These are phyloP conservation scores for Tothia fuscella DNA, from an alignment of 2,329 filamentous ascomycete genomes.

Conservation along the genomic window DNA sequence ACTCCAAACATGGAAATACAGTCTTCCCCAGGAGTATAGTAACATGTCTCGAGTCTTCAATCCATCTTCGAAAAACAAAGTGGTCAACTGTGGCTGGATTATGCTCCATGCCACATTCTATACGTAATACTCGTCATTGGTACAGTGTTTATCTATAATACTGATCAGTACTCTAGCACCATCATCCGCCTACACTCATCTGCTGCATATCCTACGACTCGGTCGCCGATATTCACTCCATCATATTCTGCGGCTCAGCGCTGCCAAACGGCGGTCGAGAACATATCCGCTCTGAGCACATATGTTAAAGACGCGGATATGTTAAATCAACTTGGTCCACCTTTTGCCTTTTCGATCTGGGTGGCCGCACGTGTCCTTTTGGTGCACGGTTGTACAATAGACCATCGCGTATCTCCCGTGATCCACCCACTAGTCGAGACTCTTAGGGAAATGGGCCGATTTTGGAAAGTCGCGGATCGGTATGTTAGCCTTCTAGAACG, in stretches of 20 bases:
- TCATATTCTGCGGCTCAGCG: slow-evolving; percentile 56
- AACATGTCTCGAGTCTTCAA: slow-evolving; percentile 62
- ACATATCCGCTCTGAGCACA: slow-evolving; percentile 61
- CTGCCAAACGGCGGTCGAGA: slow-evolving; percentile 17
- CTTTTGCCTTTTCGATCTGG: slow-evolving; percentile 88
- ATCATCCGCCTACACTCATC: slow-evolving; percentile 86
- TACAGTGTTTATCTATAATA: slow-evolving; percentile 13
- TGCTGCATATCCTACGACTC: slow-evolving; percentile 80
- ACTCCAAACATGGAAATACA: slow-evolving; percentile 72
- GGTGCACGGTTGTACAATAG: slow-evolving; percentile 80
- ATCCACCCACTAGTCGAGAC: slow-evolving; percentile 75
- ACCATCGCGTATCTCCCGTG: slow-evolving; percentile 64
- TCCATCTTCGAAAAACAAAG: slow-evolving; percentile 37
- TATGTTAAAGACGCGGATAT: slow-evolving; percentile 59
- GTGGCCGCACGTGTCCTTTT: slow-evolving; percentile 77
- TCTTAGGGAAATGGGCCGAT: slow-evolving; percentile 64
- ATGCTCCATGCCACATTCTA: slow-evolving; percentile 88
- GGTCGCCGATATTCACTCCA: slow-evolving; percentile 79
- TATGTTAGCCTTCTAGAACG: slow-evolving; percentile 71
- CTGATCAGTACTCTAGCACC: slow-evolving; percentile 43
- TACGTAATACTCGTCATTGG: slow-evolving; percentile 38
- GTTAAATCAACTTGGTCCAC: slow-evolving; percentile 70
- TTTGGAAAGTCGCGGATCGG: slow-evolving; percentile 76
- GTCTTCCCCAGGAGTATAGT: slow-evolving; percentile 69
- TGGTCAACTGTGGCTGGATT: slow-evolving; percentile 70